Conservation (phyloP, 2,329 filamentous ascomycete genomes). For the Aspergillus vadensis region DNA sequence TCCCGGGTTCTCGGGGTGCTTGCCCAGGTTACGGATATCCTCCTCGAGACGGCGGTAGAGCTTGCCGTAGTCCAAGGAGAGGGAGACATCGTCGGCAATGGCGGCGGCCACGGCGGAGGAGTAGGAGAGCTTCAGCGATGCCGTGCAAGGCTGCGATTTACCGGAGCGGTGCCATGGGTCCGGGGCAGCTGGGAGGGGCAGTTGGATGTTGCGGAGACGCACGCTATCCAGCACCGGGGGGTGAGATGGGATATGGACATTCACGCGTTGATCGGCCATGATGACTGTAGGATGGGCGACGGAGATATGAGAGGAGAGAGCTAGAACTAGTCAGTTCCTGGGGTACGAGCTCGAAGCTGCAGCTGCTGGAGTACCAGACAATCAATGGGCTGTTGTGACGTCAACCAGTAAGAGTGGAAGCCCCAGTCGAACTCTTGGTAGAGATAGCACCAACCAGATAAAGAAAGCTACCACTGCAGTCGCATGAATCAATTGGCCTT, state of each 20-base stretch:
- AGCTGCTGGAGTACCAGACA: background rate
- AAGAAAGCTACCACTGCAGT: background rate
- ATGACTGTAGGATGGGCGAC: constrained; percentile 2
- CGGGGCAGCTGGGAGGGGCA: constrained; percentile 46
- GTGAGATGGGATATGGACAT: constrained; percentile 34
- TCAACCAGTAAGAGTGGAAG: background rate
- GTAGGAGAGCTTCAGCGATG: constrained; percentile 47
- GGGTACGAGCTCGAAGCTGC: background rate
- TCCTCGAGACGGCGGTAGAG: constrained; percentile 46
- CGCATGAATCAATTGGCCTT: background rate
- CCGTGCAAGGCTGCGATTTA: constrained; percentile 49
- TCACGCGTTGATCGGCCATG: constrained; percentile 30
- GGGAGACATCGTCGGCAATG: constrained; percentile 46
- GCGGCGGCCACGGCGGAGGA: constrained; percentile 45
- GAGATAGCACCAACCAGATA: background rate
- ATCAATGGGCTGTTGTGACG: constrained; percentile 2
- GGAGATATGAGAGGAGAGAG: background rate
- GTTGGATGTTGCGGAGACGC: constrained; percentile 46
- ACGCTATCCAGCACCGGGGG: constrained; percentile 42
- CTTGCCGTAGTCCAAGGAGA: constrained; percentile 52
- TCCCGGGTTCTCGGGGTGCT: constrained; percentile 23
- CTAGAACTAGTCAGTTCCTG: background rate
- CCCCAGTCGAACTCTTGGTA: background rate
- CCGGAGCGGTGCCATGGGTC: constrained; percentile 50
- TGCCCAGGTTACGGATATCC: constrained; percentile 35